These are phyloP conservation scores for Neonectria coccinea DNA, from an alignment of 2,329 filamentous ascomycete genomes.

Conservation along the genomic window DNA sequence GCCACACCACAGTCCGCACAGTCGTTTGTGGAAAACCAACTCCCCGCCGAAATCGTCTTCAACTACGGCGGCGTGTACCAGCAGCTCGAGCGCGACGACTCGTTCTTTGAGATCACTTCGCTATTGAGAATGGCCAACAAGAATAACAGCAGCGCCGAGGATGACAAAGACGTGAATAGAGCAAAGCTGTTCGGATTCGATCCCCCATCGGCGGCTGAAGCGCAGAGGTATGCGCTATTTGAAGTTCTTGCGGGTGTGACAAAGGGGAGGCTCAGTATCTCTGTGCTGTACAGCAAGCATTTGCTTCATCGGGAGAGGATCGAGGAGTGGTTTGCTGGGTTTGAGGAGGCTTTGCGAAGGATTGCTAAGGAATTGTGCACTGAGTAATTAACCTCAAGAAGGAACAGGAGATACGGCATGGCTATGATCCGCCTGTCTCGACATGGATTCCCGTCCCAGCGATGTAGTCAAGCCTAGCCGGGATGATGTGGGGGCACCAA, in stretches of 20 bases:
- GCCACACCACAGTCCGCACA: constrained; percentile 18
- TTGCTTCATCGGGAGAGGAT: constrained; percentile 16
- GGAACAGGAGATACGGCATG: too few relatives aligned
- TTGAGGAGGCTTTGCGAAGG: constrained; percentile 10
- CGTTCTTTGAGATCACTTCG: constrained; percentile 11
- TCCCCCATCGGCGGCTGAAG: constrained; percentile 9
- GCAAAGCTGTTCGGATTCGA: constrained; percentile 7
- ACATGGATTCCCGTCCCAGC: too few relatives aligned
- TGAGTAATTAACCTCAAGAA: too few relatives aligned
- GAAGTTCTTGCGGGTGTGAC: constrained; percentile 21
- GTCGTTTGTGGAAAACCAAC: constrained; percentile 10
- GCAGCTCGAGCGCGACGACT: constrained; percentile 19
- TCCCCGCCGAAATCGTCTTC: constrained; percentile 26
- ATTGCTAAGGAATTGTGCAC: background rate
- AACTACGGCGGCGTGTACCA: constrained; percentile 22
- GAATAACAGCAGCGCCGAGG: background rate
- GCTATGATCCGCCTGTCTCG: too few relatives aligned
- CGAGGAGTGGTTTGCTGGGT: constrained; percentile 6
- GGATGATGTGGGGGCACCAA: too few relatives aligned
- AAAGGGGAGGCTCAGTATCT: constrained; percentile 13
- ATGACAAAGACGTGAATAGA: too few relatives aligned
- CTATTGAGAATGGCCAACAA: constrained; percentile 17
- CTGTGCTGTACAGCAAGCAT: constrained; percentile 18
- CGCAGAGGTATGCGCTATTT: constrained; percentile 10
- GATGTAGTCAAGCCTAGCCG: too few relatives aligned